Evolutionary conservation across 345 rosid genomes (phyloP).

Genomic region (Anacardium occidentale): DNA sequence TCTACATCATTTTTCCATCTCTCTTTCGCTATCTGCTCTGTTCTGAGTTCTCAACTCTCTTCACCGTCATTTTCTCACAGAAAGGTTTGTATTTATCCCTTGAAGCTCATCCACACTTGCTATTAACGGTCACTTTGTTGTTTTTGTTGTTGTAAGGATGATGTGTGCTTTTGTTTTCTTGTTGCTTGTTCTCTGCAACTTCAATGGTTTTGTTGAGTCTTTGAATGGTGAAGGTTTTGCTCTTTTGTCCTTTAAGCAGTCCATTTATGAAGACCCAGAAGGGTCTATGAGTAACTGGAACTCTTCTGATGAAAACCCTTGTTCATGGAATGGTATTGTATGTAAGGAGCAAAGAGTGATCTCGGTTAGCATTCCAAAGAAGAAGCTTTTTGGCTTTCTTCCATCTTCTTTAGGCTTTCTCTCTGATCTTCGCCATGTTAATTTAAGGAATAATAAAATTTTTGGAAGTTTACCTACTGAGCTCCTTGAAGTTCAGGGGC

Average conservation of each 20-base stretch:
- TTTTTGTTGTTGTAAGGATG: constrained; percentile 4
- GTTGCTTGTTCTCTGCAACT: constrained; percentile 37
- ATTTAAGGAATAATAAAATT: constrained; percentile 74
- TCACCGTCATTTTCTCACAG: too few relatives aligned
- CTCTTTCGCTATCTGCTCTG: constrained; percentile 6
- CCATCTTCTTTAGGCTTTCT: constrained; percentile 82
- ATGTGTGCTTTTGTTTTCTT: constrained; percentile 38
- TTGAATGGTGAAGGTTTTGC: constrained; percentile 72
- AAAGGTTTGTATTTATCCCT: too few relatives aligned
- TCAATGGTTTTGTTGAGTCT: constrained; percentile 23
- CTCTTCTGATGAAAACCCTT: constrained; percentile 65
- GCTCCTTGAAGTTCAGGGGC: constrained; percentile 70
- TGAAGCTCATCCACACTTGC: constrained; percentile 24
- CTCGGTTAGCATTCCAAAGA: constrained; percentile 81
- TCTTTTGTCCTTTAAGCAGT: constrained; percentile 68
- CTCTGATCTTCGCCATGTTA: constrained; percentile 76
- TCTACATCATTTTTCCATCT: constrained; percentile 15
- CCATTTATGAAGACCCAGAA: constrained; percentile 66
- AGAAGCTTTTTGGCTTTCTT: constrained; percentile 72
- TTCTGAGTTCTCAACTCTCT: too few relatives aligned
- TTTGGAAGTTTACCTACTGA: constrained; percentile 65
- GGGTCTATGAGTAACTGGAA: constrained; percentile 81
- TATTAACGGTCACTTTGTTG: constrained; percentile 31
- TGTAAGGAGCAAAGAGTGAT: constrained; percentile 77
- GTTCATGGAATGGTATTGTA: constrained; percentile 90